Conservation (phyloP, 495 filamentous ascomycete species). For the Penicillium cosmopolitanum region DNA sequence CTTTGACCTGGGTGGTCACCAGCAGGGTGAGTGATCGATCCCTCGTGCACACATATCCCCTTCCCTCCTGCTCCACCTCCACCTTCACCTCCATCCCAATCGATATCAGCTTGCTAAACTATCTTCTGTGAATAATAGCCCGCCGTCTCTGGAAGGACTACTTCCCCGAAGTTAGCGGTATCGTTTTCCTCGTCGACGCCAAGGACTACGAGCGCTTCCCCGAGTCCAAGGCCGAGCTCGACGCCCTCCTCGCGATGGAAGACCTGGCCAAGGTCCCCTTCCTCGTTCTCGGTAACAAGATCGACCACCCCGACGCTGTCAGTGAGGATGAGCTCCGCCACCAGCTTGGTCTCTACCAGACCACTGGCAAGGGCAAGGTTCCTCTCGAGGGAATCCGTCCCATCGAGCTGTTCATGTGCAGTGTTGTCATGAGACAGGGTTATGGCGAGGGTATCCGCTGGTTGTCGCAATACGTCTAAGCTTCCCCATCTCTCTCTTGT, state of each 20-base stretch:
- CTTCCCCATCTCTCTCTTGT: background rate
- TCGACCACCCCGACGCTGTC: constrained; percentile 94
- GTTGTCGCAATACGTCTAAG: constrained; percentile 58
- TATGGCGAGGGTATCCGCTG: constrained; percentile 60
- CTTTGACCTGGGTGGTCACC: constrained; percentile 96
- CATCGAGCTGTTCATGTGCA: constrained; percentile 99
- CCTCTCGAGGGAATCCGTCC: constrained; percentile 92
- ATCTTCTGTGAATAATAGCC: constrained; percentile 51
- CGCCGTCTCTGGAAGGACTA: constrained; percentile 98
- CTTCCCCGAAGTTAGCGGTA: constrained; percentile 97
- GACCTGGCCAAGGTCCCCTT: constrained; percentile 92
- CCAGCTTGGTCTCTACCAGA: constrained; percentile 91
- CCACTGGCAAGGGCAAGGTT: constrained; percentile 97
- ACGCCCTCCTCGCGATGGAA: constrained; percentile 92
- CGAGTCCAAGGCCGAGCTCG: constrained; percentile 95
- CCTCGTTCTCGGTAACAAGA: constrained; percentile 96
- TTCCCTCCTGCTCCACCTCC: background rate
- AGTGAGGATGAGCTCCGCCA: constrained; percentile 92
- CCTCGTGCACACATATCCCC: background rate
- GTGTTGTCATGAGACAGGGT: constrained; percentile 93
- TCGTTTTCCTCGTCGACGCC: constrained; percentile 97
- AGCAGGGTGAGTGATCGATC: constrained; percentile 70
- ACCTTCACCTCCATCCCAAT: background rate
- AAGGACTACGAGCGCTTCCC: constrained; percentile 92
- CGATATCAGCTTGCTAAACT: background rate